Evolutionary conservation across 2,329 filamentous ascomycete species (phyloP).

Genomic region (Aureobasidium sp.): DNA sequence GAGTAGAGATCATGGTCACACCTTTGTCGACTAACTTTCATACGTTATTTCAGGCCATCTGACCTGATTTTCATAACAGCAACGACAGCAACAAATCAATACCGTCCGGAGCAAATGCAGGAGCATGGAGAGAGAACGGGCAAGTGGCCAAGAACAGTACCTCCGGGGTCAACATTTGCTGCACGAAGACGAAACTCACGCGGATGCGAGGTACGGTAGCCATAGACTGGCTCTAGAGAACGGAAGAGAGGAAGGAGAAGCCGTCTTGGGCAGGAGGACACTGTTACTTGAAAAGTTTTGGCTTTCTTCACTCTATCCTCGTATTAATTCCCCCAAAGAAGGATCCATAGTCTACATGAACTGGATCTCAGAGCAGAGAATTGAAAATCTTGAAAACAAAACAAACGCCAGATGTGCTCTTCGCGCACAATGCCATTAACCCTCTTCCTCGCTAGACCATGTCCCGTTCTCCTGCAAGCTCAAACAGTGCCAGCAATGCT

Average conservation of each 20-base stretch:
- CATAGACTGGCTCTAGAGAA: not conserved
- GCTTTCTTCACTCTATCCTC: not conserved
- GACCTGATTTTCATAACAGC: not conserved
- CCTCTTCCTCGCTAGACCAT: not conserved
- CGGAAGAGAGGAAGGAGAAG: not conserved
- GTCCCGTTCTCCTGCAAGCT: not conserved
- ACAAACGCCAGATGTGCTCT: slow-evolving; percentile 2
- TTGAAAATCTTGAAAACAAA: not conserved
- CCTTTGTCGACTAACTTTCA: not conserved
- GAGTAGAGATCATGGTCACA: not conserved
- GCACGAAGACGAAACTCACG: not conserved
- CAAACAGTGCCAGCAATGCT: slow-evolving; percentile 76
- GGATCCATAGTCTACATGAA: not conserved
- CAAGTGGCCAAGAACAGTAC: not conserved
- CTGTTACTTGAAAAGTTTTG: not conserved
- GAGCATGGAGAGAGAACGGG: not conserved
- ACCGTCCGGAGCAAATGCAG: not conserved
- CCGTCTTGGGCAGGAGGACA: not conserved
- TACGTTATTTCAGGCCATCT: not conserved
- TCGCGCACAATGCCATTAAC: slow-evolving; percentile 9
- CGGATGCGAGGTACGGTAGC: not conserved
- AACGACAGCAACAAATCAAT: not conserved
- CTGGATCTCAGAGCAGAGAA: not conserved
- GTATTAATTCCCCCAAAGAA: not conserved
- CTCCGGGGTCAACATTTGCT: not conserved